Percentiles rank a stretch among this genome's conserved stretches.
Conservation (phyloP, 2,329 filamentous ascomycete genomes). For the Colletotrichum caudatum region DNA sequence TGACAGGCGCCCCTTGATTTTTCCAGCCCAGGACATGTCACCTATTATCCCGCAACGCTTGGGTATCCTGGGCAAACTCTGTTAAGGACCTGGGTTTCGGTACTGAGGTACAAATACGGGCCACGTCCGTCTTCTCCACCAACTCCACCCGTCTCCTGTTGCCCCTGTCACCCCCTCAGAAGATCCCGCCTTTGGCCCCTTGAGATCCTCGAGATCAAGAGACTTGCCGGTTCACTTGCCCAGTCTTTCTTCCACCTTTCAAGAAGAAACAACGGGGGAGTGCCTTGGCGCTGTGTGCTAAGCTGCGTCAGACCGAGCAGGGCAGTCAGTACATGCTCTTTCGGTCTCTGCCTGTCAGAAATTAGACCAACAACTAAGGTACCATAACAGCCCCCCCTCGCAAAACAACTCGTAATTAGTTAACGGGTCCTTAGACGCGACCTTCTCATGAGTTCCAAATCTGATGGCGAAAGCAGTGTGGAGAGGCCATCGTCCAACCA, state of each 20-base stretch:
- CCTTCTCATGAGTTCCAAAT: neutral
- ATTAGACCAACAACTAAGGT: neutral
- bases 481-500: neutral
- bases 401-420: constrained; percentile 22
- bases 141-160: constrained; percentile 14
- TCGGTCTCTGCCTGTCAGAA: constrained; percentile 10
- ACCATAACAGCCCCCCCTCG: neutral
- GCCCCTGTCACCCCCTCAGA: constrained; percentile 14
- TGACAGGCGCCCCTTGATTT: constrained; percentile 22
- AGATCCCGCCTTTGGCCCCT: constrained; percentile 16
- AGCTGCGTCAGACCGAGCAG: neutral
- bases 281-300: neutral
- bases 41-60: constrained; percentile 19
- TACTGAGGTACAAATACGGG: neutral
- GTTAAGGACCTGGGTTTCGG: constrained; percentile 10
- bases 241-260: constrained; percentile 5
- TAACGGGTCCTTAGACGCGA: constrained; percentile 2
- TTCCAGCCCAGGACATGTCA: constrained; percentile 17
- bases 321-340: constrained; percentile 3
- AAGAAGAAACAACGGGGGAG: constrained; percentile 25
- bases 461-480: neutral
- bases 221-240: constrained; percentile 10
- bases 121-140: constrained; percentile 32
- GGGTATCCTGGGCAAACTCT: constrained; percentile 11
- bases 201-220: constrained; percentile 8